A percentile compares a stretch with the other conserved stretches of the same genome.
These are phyloP conservation scores for Carex littledalei DNA, from an alignment of 176 grass and related monocot species.

Conservation along the genomic window DNA sequence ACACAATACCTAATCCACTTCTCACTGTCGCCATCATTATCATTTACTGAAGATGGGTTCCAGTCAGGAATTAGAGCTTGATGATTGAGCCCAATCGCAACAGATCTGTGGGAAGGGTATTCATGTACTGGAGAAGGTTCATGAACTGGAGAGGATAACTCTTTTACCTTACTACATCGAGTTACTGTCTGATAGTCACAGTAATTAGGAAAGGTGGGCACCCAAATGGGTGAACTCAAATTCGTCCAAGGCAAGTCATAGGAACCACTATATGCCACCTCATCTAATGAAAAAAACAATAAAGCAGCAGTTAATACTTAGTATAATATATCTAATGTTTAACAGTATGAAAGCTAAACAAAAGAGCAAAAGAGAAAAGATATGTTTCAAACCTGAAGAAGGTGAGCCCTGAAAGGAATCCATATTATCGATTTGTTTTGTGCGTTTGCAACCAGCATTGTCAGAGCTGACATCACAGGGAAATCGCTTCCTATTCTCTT, in stretches of 20 bases:
- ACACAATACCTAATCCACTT: conserved; percentile 52
- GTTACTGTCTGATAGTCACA: conserved; percentile 27
- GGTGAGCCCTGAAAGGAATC: conserved; percentile 23
- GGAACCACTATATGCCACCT: conserved; percentile 23
- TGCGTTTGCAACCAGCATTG: conserved; percentile 51
- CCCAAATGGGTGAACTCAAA: conserved; percentile 30
- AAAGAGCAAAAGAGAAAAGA: conserved; percentile 18
- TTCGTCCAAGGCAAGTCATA: conserved; percentile 20
- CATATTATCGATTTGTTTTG: conserved; percentile 46
- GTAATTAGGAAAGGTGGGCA: conserved; percentile 46
- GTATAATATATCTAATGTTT: conserved; percentile 2
- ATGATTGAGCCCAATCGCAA: conserved; percentile 62
- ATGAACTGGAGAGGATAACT: conserved; percentile 23
- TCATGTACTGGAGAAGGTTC: conserved; percentile 37
- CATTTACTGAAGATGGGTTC: conserved; percentile 9
- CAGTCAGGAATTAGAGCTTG: conserved; percentile 72
- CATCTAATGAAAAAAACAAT: conserved; percentile 29
- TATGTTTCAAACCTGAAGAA: conserved; percentile 50
- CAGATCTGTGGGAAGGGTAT: conserved; percentile 34
- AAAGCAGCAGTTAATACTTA: conserved; percentile 29
- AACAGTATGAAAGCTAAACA: conserved; percentile 10
- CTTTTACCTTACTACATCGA: conserved; percentile 29
- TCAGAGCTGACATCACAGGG: conserved; percentile 44
- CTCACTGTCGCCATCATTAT: conserved; percentile 33
- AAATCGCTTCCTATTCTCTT: conserved; percentile 47